phyloP scores from a whole-genome alignment of 148 eudicot genomes.

The Bassia scoparia region DNA sequence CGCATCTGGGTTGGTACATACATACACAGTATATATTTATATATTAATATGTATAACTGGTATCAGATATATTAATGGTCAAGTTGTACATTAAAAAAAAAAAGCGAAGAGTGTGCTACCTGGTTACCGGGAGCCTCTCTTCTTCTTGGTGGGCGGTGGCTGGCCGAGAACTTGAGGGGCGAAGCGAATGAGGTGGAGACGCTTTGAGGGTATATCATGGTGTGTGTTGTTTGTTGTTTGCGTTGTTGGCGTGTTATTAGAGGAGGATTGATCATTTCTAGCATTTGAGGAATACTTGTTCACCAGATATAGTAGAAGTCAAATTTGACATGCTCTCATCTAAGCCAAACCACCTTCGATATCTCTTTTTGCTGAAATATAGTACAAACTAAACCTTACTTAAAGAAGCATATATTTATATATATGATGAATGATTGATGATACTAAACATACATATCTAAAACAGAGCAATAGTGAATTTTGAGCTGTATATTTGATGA shows the following conservation, averaged over 20 bases:
- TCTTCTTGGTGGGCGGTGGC: constrained; percentile 52
- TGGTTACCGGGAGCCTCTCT: constrained; percentile 72
- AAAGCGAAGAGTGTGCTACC: constrained; percentile 22
- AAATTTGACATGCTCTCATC: constrained; percentile 68
- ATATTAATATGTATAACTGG: background rate
- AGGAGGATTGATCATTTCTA: constrained; percentile 36
- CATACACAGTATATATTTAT: background rate
- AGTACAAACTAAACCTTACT: background rate
- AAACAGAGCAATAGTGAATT: background rate
- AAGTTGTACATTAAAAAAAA: background rate
- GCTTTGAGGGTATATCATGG: constrained; percentile 37
- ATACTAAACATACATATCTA: too few relatives aligned
- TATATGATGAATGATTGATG: background rate
- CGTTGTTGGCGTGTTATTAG: constrained; percentile 17
- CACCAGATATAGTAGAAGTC: constrained; percentile 61
- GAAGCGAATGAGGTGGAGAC: constrained; percentile 18
- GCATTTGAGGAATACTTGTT: constrained; percentile 56
- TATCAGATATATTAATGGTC: background rate
- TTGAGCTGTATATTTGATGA: background rate
- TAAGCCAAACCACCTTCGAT: constrained; percentile 45
- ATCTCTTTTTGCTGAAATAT: constrained; percentile 22
- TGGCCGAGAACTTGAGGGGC: constrained; percentile 30
- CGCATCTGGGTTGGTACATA: constrained; percentile 55
- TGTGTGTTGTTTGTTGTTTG: constrained; percentile 16
- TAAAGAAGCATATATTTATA: background rate